These are phyloP conservation scores for Cyberlindnera mississippiensis DNA, from an alignment of 805 yeast genomes.

Conservation along the genomic window DNA sequence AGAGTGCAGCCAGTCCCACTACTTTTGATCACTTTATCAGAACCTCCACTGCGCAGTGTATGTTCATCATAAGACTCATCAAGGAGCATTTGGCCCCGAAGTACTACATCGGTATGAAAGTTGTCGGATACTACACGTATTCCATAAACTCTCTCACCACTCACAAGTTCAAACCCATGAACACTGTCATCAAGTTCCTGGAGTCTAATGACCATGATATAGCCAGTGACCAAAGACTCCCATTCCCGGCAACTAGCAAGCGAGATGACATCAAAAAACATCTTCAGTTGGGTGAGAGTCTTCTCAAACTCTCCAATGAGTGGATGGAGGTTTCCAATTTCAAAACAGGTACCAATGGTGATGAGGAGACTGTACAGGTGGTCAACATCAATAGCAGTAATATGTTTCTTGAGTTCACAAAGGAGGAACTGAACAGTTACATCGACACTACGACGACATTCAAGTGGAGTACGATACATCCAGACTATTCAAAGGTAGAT, in stretches of 20 bases:
- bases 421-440: constrained; percentile 4
- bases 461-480: constrained; percentile 3
- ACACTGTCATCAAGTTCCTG: constrained; percentile 17
- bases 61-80: constrained; percentile 5
- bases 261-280: constrained; percentile 13
- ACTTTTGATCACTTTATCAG: constrained; percentile 7
- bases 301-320: constrained; percentile 11
- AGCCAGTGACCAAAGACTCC: constrained; percentile 1
- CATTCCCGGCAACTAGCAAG: background rate
- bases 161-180: constrained; percentile 17
- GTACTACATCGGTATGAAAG: constrained; percentile 15
- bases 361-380: constrained; percentile 6
- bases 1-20: background rate
- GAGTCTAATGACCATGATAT: constrained; percentile 15
- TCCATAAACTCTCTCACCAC: constrained; percentile 6
- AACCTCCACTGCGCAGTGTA: background rate
- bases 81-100: constrained; percentile 14
- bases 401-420: constrained; percentile 10
- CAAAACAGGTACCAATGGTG: background rate
- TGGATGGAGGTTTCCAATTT: constrained; percentile 19
- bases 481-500: background rate
- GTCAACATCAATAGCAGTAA: constrained; percentile 18
- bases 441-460: background rate
- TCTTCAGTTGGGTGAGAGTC: constrained; percentile 10
- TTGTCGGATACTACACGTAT: constrained; percentile 9